Conservation (phyloP, 176 grass and related monocot genomes). For the Oryza meyeriana region DNA sequence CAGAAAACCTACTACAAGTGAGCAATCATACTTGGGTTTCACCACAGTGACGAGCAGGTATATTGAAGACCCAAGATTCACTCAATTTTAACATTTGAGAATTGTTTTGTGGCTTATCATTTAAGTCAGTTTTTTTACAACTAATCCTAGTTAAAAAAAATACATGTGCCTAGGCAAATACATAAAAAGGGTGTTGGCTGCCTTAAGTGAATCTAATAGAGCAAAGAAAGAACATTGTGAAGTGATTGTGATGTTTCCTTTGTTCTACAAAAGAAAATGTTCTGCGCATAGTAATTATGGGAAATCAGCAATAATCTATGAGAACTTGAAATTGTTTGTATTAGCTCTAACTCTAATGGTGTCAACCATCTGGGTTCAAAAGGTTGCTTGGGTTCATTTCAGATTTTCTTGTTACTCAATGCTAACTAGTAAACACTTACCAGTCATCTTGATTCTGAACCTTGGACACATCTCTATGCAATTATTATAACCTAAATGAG, state of each 20-base stretch:
- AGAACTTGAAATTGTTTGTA: background rate
- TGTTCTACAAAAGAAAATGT: background rate
- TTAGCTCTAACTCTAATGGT: background rate
- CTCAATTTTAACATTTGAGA: background rate
- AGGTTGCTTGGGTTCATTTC: background rate
- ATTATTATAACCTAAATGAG: background rate
- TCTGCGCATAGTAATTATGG: background rate
- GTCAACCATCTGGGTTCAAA: conserved; percentile 7
- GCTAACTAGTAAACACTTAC: background rate
- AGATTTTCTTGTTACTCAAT: background rate
- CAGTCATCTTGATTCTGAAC: background rate
- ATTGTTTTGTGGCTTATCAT: background rate
- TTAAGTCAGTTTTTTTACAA: background rate
- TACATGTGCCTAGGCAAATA: background rate
- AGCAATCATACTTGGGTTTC: too few species aligned
- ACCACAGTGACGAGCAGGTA: too few species aligned
- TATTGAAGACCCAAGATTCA: too few species aligned
- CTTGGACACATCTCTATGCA: background rate
- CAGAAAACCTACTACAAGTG: background rate
- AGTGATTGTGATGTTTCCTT: background rate
- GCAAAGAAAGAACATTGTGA: background rate
- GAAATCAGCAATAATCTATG: background rate
- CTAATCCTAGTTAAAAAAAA: background rate
- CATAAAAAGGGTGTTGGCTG: background rate
- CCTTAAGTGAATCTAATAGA: background rate